Base-by-base conservation (phyloP, 306 rosid species). In the Abrus pulchellus region DNA sequence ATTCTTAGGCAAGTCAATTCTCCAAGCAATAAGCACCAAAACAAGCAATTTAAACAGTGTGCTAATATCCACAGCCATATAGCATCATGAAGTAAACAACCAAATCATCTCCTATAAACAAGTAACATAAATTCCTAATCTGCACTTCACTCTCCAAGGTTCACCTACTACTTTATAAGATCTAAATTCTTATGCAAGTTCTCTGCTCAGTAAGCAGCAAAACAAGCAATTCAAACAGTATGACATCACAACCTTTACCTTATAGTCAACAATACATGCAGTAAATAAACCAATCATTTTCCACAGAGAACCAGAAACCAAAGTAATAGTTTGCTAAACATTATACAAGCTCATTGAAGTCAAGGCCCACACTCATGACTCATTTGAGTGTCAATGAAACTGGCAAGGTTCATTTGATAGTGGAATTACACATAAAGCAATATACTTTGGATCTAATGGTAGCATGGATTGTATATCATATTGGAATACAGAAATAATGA, bases 11-110 rank as follows among this genome's bases (percentile, higher is more conserved):
- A 74, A 45, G 71, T 55, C 32, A 45, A 62, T 59, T 68, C 52
- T 55, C 54, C 3, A 4, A 54, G 44, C 4, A 11, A 13, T 44
- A 77, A 50, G 57, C 14, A 36, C 20, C 40, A 40, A 80, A 72
- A 34, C 20, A 13, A 66, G 14, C 7, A 67, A 66, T 66, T 52
- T 62, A 33, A 43, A 29, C 20, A 9, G 13, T 45, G 62, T 2
- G 20, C 20, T 20, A 34, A 12, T 7, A 48, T 48, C 72, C 57
- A 63, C 38, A 64, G 52, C 73, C 9, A 68, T 27, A 56, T 6
- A 12, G 45, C 71, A 71, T 44, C 54, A 80, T 50, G 79, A 52
- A 28, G 49, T 12, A 9, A 50, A 80, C 27, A 76, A 52, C 74
- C 32, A 28, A 67, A 67, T 64, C 65, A 77, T 65, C 49, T 75